Evolutionary conservation across 345 rosid species (phyloP).

Genomic region (Euphorbia pulcherrima): DNA sequence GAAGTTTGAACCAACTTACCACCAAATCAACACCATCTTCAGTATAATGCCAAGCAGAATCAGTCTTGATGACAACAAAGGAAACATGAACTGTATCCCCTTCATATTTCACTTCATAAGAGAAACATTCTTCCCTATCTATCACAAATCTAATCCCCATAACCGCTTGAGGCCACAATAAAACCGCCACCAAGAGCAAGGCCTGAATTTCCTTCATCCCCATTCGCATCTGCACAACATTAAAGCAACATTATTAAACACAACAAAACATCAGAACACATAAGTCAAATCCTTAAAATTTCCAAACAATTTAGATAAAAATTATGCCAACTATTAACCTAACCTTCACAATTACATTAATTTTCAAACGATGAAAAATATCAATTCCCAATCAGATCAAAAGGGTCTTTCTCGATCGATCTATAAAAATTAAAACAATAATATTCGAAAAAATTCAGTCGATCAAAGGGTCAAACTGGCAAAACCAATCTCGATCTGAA

Average conservation of each 20-base stretch:
- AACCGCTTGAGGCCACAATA: not conserved
- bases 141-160: slow-evolving; percentile 9
- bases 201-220: not conserved
- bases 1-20: not conserved
- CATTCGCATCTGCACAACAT: slow-evolving; percentile 1
- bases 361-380: not conserved
- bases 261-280: not conserved
- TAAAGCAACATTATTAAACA: not conserved
- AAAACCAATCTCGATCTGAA: not conserved
- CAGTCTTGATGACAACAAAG: slow-evolving; percentile 8
- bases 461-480: not conserved
- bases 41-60: slow-evolving; percentile 7
- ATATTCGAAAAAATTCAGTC: not conserved
- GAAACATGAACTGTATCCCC: slow-evolving; percentile 13
- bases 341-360: not conserved
- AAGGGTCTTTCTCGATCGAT: not conserved
- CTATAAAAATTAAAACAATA: not conserved
- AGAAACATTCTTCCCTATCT: slow-evolving; percentile 11
- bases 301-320: not conserved
- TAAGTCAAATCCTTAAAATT: not conserved
- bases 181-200: not conserved
- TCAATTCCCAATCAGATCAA: not conserved
- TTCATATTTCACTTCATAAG: slow-evolving; percentile 10
- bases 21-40: slow-evolving; percentile 11
- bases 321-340: not conserved